Conservation (phyloP, 75 land plant species). For the Sequoia sempervirens region DNA sequence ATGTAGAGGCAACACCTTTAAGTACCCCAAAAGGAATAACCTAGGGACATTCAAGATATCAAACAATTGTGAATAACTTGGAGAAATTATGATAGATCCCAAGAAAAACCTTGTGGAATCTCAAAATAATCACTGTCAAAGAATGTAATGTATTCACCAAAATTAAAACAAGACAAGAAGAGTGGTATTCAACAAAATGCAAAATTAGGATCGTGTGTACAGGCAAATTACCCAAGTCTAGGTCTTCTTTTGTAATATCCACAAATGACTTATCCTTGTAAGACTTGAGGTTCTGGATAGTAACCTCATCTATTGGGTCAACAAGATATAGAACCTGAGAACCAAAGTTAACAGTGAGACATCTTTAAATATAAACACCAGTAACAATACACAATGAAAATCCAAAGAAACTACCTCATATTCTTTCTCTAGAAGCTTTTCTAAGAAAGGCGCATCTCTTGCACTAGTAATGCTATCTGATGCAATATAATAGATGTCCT, state of each 20-base stretch:
- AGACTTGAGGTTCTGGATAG: slow-evolving; percentile 66
- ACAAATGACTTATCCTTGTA: slow-evolving; percentile 94
- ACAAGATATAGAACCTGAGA: slow-evolving; percentile 78
- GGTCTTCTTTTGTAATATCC: slow-evolving; percentile 94
- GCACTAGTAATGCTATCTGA: slow-evolving; percentile 90
- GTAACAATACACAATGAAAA: neutral
- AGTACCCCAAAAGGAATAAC: neutral
- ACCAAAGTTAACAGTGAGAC: neutral
- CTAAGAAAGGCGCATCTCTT: slow-evolving; percentile 87
- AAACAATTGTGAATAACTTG: neutral
- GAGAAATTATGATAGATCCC: neutral
- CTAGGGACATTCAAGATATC: neutral
- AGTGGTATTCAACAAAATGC: neutral
- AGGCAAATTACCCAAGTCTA: slow-evolving; percentile 70
- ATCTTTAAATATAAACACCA: neutral
- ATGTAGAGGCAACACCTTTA: no score
- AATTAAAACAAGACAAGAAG: neutral
- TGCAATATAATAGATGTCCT: slow-evolving; percentile 90
- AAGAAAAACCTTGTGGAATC: neutral
- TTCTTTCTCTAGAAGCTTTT: slow-evolving; percentile 70
- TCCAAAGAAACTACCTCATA: slow-evolving; percentile 48
- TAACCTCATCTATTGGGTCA: slow-evolving; percentile 95
- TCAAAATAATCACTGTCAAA: neutral
- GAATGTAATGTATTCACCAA: neutral
- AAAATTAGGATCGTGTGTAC: neutral